Evolutionary conservation across 2,329 filamentous ascomycete genomes (phyloP).

Genomic region (Nemania bipapillata): DNA sequence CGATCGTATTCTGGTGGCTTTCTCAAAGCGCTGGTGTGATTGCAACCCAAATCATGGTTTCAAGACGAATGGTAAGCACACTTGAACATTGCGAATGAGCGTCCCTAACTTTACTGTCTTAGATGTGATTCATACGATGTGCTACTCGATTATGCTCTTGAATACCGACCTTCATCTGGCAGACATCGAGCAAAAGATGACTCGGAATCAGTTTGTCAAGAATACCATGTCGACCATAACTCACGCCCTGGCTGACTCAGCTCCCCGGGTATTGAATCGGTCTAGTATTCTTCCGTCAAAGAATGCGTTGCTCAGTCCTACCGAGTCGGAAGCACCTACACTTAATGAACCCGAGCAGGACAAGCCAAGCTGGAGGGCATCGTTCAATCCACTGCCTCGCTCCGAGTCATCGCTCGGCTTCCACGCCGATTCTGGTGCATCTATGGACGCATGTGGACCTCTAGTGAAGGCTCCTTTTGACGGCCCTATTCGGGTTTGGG

Average conservation of each 20-base stretch:
- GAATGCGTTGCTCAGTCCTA: constrained; percentile 45
- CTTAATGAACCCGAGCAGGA: constrained; percentile 43
- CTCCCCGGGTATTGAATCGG: constrained; percentile 71
- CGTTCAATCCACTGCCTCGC: constrained; percentile 63
- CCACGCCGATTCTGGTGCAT: constrained; percentile 50
- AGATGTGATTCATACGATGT: constrained; percentile 97
- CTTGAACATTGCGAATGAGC: constrained; percentile 4
- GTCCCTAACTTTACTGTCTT: constrained; percentile 44
- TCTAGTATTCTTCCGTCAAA: constrained; percentile 65
- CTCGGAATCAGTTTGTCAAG: constrained; percentile 89
- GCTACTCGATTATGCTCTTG: constrained; percentile 92
- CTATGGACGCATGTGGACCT: constrained; percentile 71
- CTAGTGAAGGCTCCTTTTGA: constrained; percentile 81
- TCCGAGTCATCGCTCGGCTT: constrained; percentile 58
- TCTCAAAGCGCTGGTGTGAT: constrained; percentile 89
- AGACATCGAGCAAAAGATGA: constrained; percentile 97
- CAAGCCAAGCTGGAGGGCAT: constrained; percentile 52
- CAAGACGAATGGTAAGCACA: constrained; percentile 77
- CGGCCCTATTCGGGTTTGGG: constrained; percentile 82
- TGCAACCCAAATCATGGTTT: constrained; percentile 95
- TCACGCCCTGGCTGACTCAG: constrained; percentile 78
- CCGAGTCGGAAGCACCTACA: constrained; percentile 41
- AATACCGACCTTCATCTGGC: constrained; percentile 97
- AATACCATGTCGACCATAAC: constrained; percentile 93
- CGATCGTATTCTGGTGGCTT: constrained; percentile 89